Percentiles rank a stretch among this genome's conserved stretches.
Conservation (phyloP, 1,139 yeast species). For the Debaryomycetaceae sp. region DNA sequence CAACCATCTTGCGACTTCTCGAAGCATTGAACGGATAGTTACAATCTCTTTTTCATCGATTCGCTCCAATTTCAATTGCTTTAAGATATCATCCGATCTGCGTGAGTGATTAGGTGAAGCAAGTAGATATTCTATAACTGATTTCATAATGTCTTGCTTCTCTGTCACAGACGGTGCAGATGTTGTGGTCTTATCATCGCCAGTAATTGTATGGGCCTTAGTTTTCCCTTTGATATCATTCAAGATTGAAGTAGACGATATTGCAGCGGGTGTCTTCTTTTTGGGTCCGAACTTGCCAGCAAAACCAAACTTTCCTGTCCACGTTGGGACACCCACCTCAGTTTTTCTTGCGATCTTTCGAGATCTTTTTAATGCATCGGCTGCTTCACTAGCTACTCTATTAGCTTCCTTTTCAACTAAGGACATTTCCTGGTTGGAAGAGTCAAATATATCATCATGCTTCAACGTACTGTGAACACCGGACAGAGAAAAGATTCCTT, state of each 20-base stretch:
- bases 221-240: conserved; percentile 30
- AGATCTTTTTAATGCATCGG: conserved; percentile 66
- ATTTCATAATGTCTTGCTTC: conserved; percentile 30
- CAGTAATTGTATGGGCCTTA: conserved; percentile 1
- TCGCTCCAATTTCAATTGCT: conserved; percentile 44
- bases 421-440: conserved; percentile 46
- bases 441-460: conserved; percentile 73
- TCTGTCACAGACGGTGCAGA: conserved; percentile 8
- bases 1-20: conserved; percentile 71
- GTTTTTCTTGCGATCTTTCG: conserved; percentile 60
- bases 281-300: conserved; percentile 58
- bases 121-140: conserved; percentile 32
- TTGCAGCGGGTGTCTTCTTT: conserved; percentile 9
- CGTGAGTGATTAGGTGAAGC: conserved; percentile 40
- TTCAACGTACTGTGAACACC: conserved; percentile 75
- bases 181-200: conserved; percentile 22
- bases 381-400: conserved; percentile 73
- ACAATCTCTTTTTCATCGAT: conserved; percentile 56
- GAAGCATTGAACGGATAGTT: conserved; percentile 63
- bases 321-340: conserved; percentile 83
- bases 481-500: conserved; percentile 66
- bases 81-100: conserved; percentile 57
- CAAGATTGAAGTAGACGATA: conserved; percentile 30
- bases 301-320: conserved; percentile 90
- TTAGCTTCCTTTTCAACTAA: conserved; percentile 74